Base-by-base conservation (phyloP, 768 basidiomycete genomes). In the Russula earlei region DNA sequence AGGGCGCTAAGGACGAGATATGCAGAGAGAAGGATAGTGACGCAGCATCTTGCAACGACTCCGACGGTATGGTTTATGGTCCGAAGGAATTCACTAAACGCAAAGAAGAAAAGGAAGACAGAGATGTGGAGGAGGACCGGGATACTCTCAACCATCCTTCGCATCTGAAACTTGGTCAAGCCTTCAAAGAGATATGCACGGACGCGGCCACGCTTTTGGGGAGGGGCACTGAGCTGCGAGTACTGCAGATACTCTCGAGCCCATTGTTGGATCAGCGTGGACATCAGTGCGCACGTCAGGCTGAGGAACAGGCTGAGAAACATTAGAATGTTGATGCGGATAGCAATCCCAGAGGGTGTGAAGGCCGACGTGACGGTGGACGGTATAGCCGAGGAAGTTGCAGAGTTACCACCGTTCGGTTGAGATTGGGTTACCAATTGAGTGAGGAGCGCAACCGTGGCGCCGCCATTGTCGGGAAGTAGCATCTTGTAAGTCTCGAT, bases 401-500 rank as follows among this genome's bases (percentile, higher is more conserved):
- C 29, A 7, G 40, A 22, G 7, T 49, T 34, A 9, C 20, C n/a
- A 25, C 24, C 40, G n/a, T 27, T 43, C 17, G 22, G 4, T 33
- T 51, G 55, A 3, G 40, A 37, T 25, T 56, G 55, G 19, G 24
- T 20, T 20, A 47, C 41, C 2, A 52, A 7, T 14, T 57, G 56
- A 14, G 50, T 45, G 33, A 57, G 56, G 27, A 57, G 42, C 24
- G 25, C 36, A 5, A 52, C 50, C 5, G 50, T 52, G 9, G 52
- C 36, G 34, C 49, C 49, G 27, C 45, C 22, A 3, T 19, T 46
- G 22, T 60, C 59, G 5, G 61, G 59, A 11, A 43, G 38, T n/a
- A 60, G 37, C 6, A 20, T 50, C 34, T 56, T 59, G 51, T 62
- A 60, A 12, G 51, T 57, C 42, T 63, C 59, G 22, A 61, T 58